Conservation (phyloP, 192 early-diverging fungal genomes). For the Mycoemilia scoparia region DNA sequence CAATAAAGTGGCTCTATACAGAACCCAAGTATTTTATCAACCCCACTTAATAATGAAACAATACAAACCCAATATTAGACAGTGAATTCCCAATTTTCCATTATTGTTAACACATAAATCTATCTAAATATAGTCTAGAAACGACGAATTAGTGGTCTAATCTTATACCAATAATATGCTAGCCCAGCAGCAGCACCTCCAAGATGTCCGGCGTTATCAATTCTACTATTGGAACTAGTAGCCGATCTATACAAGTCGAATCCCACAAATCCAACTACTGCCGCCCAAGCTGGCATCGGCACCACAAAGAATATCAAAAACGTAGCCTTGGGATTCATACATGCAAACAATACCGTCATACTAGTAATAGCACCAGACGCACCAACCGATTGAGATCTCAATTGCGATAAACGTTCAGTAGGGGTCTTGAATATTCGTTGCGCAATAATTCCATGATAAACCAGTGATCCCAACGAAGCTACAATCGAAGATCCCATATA, state of each 20-base stretch:
- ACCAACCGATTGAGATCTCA: slow-evolving; percentile 19
- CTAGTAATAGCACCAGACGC: slow-evolving; percentile 25
- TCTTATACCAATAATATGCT: slow-evolving; percentile 29
- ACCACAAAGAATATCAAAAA: slow-evolving; percentile 19
- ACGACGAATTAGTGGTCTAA: slow-evolving; percentile 22
- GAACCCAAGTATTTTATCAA: no score
- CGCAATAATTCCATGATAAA: no score
- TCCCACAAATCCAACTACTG: slow-evolving; percentile 14
- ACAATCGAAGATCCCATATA: slow-evolving; percentile 16
- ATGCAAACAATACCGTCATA: slow-evolving; percentile 23
- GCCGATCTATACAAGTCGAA: slow-evolving; percentile 19
- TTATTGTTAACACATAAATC: no score
- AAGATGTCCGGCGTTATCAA: slow-evolving; percentile 31
- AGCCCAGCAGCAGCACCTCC: slow-evolving; percentile 23
- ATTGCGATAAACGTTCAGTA: no score
- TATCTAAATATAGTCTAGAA: no score
- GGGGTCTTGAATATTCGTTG: no score
- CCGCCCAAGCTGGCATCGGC: slow-evolving; percentile 22
- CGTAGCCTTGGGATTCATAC: slow-evolving; percentile 16
- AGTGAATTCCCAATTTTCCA: no score
- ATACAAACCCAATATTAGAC: no score
- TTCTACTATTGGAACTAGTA: slow-evolving; percentile 1
- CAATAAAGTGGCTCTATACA: no score
- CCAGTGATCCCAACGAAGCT: no score
- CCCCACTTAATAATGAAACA: no score